Evolutionary conservation across 345 rosid genomes (phyloP), one percentile per base, ranked within the genome.

Genomic region (Combretum micranthum): DNA sequence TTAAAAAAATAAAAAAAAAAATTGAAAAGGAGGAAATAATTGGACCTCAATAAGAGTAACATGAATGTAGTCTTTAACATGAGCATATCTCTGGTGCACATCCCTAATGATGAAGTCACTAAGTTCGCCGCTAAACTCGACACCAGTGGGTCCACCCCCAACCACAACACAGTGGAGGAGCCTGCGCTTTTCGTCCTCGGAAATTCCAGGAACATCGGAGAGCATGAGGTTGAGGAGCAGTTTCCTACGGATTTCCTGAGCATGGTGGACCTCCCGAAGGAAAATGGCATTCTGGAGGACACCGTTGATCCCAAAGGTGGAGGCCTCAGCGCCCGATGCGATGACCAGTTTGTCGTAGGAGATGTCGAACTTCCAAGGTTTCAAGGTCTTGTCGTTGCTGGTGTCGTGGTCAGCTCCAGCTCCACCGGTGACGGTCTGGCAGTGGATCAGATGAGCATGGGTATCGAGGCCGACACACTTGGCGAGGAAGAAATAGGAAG

Each of bases 121-220:
- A 39, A 89, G 81, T 64, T 93, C 97, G 48, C 99, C 99, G 22
- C 97, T 93, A 70, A 93, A 93, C 80, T 89, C 99, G 25, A 93
- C 97, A 26, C 99, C 97, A 0, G 99, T 93, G 2, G 99, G 97
- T 57, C 97, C 97, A 62, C 96, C 99, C 70, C 99, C 99, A 4
- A 93, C 99, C 47, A 93, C 97, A 62, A 93, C 94, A 64, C 96
- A 89, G 59, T 86, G 97, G 44, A 89, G 72, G 64, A 89, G 70
- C 71, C 97, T 84, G 56, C 75, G 59, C 74, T 84, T 92, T 80
- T 92, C 98, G 56, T 80, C 83, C 60, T 81, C 87, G 6, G 87
- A 66, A 66, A 85, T 57, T 18, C 96, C 96, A 53, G 94, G 97
- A 58, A 80, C 75, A 71, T 89, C 96, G 46, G 97, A 89, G n/a